Conservation (phyloP, 2,329 filamentous ascomycete genomes). For the Ascochyta koolunga region DNA sequence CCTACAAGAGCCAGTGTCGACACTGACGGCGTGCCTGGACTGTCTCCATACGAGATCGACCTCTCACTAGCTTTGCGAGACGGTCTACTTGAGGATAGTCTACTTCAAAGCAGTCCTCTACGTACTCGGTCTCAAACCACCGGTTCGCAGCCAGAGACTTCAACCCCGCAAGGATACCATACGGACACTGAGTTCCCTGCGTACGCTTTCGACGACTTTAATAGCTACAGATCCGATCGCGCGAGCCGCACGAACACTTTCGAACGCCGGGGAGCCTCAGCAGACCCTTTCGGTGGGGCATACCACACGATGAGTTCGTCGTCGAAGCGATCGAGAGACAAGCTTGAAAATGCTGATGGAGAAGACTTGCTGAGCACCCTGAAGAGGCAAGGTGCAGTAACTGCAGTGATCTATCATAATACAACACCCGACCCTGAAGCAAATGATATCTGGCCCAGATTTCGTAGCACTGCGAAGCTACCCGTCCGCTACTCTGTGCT, state of each 20-base stretch:
- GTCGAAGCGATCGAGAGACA: slow-evolving; percentile 29
- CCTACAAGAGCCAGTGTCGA: background rate
- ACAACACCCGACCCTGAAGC: slow-evolving; percentile 26
- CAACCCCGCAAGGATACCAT: background rate
- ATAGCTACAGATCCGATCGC: background rate
- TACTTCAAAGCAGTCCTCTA: background rate
- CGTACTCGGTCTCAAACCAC: background rate
- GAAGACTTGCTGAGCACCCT: slow-evolving; percentile 22
- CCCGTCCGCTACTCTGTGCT: slow-evolving; percentile 34
- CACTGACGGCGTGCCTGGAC: background rate
- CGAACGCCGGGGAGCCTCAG: background rate
- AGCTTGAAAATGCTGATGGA: slow-evolving; percentile 19
- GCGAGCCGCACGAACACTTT: background rate
- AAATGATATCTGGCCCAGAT: slow-evolving; percentile 47
- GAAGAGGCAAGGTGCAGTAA: slow-evolving; percentile 28
- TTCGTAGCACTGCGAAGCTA: slow-evolving; percentile 34
- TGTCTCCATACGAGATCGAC: slow-evolving; percentile 9
- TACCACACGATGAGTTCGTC: background rate
- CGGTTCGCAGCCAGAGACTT: background rate
- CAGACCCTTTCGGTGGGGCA: background rate
- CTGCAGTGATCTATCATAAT: slow-evolving; percentile 31
- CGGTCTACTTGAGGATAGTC: slow-evolving; percentile 11
- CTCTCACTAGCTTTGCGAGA: slow-evolving; percentile 19
- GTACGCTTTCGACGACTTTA: background rate
- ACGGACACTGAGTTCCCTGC: background rate